These are phyloP conservation scores for Phyllosticta ampelicida DNA, from an alignment of 2,329 filamentous ascomycete species.

Conservation along the genomic window DNA sequence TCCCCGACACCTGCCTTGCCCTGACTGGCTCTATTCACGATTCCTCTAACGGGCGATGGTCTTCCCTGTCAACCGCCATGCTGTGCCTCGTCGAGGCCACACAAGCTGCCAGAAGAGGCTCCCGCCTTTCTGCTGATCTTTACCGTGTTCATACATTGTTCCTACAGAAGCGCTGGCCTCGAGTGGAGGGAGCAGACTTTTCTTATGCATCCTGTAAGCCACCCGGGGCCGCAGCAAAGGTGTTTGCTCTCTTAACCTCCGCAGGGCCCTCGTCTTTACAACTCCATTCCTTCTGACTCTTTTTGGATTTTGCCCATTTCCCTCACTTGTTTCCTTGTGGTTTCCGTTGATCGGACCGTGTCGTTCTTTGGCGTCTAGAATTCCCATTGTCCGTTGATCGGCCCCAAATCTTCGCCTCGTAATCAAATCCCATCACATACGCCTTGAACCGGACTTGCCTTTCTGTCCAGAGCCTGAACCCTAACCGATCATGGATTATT, in stretches of 20 bases:
- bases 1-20: not conserved
- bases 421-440: slow-evolving; percentile 3
- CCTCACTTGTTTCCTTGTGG: not conserved
- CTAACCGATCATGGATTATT: slow-evolving; percentile 31
- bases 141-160: not conserved
- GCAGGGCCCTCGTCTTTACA: not conserved
- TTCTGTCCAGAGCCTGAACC: slow-evolving; percentile 2
- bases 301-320: slow-evolving; percentile 6
- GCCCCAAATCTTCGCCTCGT: not conserved
- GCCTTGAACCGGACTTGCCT: not conserved
- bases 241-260: slow-evolving; percentile 1
- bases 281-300: slow-evolving; percentile 4
- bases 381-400: not conserved
- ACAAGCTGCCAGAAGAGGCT: slow-evolving; percentile 6
- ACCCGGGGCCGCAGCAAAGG: slow-evolving; percentile 3
- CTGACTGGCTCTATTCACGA: slow-evolving; percentile 1
- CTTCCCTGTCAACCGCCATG: slow-evolving; percentile 1
- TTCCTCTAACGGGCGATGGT: not conserved
- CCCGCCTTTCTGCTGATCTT: slow-evolving; percentile 7
- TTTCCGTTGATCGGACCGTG: slow-evolving; percentile 5
- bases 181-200: not conserved
- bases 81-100: slow-evolving; percentile 2
- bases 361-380: not conserved
- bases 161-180: not conserved
- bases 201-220: slow-evolving; percentile 6